Conservation (phyloP, 805 yeast species). For the Kuraishia floccosa region DNA sequence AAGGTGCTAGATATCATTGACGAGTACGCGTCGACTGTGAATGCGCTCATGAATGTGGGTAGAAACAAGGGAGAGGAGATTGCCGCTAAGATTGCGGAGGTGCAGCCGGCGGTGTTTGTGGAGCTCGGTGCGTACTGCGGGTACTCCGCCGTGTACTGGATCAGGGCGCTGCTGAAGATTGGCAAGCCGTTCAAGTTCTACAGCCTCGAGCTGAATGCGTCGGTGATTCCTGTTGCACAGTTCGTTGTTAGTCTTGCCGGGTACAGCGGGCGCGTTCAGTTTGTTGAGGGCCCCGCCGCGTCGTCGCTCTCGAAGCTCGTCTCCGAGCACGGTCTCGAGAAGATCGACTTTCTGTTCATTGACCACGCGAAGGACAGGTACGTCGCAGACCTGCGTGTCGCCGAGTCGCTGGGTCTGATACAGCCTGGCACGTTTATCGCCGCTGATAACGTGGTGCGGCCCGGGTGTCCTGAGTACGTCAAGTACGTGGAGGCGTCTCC, state of each 20-base stretch:
- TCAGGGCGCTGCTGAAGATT: not conserved
- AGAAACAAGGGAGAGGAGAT: not conserved
- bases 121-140: slow-evolving; percentile 2
- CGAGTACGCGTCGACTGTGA: not conserved
- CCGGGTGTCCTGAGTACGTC: slow-evolving; percentile 4
- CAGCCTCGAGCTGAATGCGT: not conserved
- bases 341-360: slow-evolving; percentile 1
- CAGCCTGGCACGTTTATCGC: slow-evolving; percentile 9
- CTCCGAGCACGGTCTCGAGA: not conserved
- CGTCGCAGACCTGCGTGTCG: slow-evolving; percentile 6
- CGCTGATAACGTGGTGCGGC: slow-evolving; percentile 2
- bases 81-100: not conserved
- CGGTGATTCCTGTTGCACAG: not conserved
- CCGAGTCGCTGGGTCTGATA: slow-evolving; percentile 11
- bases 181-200: not conserved
- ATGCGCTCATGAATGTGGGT: slow-evolving; percentile 1
- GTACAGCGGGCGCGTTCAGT: not conserved
- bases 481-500: slow-evolving; percentile 12
- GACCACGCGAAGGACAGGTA: slow-evolving; percentile 1
- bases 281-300: slow-evolving; percentile 1
- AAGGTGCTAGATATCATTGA: slow-evolving; percentile 1
- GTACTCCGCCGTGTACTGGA: slow-evolving; percentile 1
- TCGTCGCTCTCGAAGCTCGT: not conserved
- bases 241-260: slow-evolving; percentile 1
- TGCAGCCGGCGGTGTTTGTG: not conserved